Evolutionary conservation across 1,284 basidiomycete genomes (phyloP).

Genomic region (Sparassis latifolia): DNA sequence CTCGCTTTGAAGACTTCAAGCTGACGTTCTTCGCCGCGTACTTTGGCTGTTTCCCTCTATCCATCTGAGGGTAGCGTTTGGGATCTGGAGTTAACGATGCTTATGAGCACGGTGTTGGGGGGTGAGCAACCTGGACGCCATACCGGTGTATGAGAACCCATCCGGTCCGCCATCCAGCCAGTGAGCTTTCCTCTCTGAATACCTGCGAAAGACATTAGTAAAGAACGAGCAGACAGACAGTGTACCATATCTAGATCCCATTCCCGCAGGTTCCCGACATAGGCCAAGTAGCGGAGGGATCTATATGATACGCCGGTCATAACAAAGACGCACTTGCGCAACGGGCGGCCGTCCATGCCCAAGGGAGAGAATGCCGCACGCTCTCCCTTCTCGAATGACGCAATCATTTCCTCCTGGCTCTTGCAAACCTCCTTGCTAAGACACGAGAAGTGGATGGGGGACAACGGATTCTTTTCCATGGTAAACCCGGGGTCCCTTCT

Average conservation of each 20-base stretch:
- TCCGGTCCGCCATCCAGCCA: conserved; percentile 60
- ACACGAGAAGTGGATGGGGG: conserved; percentile 64
- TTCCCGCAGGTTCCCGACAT: no score
- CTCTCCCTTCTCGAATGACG: conserved; percentile 39
- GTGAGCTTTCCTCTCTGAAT: conserved; percentile 38
- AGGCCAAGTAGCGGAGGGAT: no score
- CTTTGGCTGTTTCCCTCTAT: conserved; percentile 8
- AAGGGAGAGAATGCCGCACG: conserved; percentile 51
- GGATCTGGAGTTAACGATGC: no score
- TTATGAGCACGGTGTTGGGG: no score
- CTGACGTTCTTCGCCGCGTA: neutral
- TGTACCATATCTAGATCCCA: neutral
- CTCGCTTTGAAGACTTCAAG: no score
- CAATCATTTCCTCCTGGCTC: conserved; percentile 44
- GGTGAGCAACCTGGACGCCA: conserved; percentile 10
- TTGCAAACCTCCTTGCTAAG: conserved; percentile 44
- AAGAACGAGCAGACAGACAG: neutral
- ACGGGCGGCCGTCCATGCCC: conserved; percentile 48
- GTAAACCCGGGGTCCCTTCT: conserved; percentile 38
- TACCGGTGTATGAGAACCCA: conserved; percentile 51
- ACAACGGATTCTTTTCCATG: conserved; percentile 45
- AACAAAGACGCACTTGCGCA: conserved; percentile 43
- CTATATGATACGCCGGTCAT: no score
- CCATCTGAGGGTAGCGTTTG: no score
- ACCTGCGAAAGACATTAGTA: conserved; percentile 17